A percentile compares a stretch with the other conserved stretches of the same genome.
These are phyloP conservation scores for Clavispora phyllophila DNA, from an alignment of 805 yeast genomes.

Conservation along the genomic window DNA sequence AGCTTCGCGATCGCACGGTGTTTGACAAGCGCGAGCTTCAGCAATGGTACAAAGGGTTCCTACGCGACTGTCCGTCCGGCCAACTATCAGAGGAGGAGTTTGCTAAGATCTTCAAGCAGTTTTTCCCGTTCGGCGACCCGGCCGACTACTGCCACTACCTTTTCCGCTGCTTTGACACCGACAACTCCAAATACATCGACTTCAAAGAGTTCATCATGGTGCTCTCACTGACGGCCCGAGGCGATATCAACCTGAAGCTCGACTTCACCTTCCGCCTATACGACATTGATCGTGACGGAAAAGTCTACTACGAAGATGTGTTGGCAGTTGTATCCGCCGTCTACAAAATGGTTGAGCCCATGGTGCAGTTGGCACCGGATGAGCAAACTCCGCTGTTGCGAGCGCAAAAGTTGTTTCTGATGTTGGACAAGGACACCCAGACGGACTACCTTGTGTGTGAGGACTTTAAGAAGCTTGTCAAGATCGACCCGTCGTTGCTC, in stretches of 20 bases:
- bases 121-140: slow-evolving; percentile 98
- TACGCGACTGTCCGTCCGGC: slow-evolving; percentile 91
- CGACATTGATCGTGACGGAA: slow-evolving; percentile 78
- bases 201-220: slow-evolving; percentile 91
- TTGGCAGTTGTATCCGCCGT: slow-evolving; percentile 74
- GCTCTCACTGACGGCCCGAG: slow-evolving; percentile 80
- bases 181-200: slow-evolving; percentile 74
- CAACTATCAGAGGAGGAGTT: slow-evolving; percentile 83
- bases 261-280: slow-evolving; percentile 87
- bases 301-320: slow-evolving; percentile 72
- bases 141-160: slow-evolving; percentile 83
- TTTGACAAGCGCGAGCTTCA: slow-evolving; percentile 92
- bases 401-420: slow-evolving; percentile 71
- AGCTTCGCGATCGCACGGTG: slow-evolving; percentile 78
- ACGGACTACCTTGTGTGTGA: slow-evolving; percentile 63
- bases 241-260: slow-evolving; percentile 76
- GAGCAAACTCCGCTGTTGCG: slow-evolving; percentile 90
- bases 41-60: slow-evolving; percentile 97
- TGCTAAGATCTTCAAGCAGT: slow-evolving; percentile 87
- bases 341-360: slow-evolving; percentile 92
- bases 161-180: slow-evolving; percentile 84
- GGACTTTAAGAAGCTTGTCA: slow-evolving; percentile 79
- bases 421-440: slow-evolving; percentile 66
- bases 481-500: slow-evolving; percentile 70
- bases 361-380: slow-evolving; percentile 84